These are phyloP conservation scores for Rhodotorula diobovata DNA, from an alignment of 768 basidiomycete species.

Conservation along the genomic window DNA sequence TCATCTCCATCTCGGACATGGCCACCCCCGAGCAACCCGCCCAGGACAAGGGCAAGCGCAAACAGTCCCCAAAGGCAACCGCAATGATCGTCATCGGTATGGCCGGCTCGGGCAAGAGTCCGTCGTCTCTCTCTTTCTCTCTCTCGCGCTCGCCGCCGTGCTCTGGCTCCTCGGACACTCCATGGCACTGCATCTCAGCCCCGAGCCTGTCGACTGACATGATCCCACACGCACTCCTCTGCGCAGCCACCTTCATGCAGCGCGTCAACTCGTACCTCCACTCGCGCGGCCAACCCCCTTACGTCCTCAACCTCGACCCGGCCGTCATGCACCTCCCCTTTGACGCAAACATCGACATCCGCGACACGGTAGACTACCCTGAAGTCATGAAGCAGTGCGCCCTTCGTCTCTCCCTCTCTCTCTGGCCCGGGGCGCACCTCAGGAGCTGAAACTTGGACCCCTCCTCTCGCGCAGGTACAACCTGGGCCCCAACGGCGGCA, in stretches of 20 bases:
- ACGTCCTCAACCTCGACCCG: slow-evolving; percentile 95
- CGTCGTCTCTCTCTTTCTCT: neutral
- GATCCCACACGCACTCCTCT: neutral
- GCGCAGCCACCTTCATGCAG: slow-evolving; percentile 87
- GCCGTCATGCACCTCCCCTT: slow-evolving; percentile 88
- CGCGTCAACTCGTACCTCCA: slow-evolving; percentile 89
- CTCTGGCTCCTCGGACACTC: no score
- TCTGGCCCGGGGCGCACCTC: neutral
- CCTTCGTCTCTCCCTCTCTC: neutral
- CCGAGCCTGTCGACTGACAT: no score
- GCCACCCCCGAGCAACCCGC: neutral
- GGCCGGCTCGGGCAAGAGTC: slow-evolving; percentile 35
- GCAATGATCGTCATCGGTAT: slow-evolving; percentile 39
- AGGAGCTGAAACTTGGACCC: neutral
- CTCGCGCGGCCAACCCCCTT: slow-evolving; percentile 58
- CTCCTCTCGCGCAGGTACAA: slow-evolving; percentile 68
- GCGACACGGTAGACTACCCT: slow-evolving; percentile 94
- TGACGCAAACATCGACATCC: slow-evolving; percentile 93
- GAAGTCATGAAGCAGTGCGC: slow-evolving; percentile 99
- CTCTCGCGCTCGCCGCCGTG: neutral
- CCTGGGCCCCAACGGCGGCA: slow-evolving; percentile 95
- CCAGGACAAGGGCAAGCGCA: slow-evolving; percentile 25
- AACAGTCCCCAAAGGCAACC: slow-evolving; percentile 18
- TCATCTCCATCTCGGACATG: neutral
- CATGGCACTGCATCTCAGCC: no score